A percentile compares a stretch with the other conserved stretches of the same genome.
These are phyloP conservation scores for Pyrrhoderma lamaoense DNA, from an alignment of 1,284 basidiomycete species.

Conservation along the genomic window DNA sequence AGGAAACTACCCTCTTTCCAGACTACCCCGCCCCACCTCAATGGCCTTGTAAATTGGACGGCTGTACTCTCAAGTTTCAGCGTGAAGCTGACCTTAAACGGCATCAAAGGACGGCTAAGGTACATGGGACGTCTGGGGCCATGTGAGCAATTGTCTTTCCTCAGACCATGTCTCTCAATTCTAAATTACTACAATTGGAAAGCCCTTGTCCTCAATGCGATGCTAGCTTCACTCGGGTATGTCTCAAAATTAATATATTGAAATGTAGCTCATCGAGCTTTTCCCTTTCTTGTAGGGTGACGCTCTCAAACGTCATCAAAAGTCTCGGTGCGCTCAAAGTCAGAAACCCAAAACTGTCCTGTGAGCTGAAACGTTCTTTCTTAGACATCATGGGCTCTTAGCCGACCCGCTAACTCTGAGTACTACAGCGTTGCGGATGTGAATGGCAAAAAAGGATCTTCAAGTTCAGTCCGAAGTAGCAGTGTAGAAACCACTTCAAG, in stretches of 20 bases:
- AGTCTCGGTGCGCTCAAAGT: conserved; percentile 46
- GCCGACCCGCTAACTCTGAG: conserved; percentile 40
- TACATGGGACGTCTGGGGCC: conserved; percentile 48
- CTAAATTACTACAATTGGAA: conserved; percentile 18
- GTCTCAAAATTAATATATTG: conserved; percentile 24
- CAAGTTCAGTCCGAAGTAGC: conserved; percentile 21
- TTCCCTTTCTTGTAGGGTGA: conserved; percentile 39
- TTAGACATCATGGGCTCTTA: conserved; percentile 61
- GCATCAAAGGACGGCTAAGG: conserved; percentile 68
- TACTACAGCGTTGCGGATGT: conserved; percentile 24
- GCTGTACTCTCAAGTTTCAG: conserved; percentile 70
- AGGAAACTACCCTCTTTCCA: too few species aligned
- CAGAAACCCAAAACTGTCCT: not conserved
- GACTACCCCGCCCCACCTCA: too few species aligned
- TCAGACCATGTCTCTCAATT: conserved; percentile 18
- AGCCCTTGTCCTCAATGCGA: conserved; percentile 72
- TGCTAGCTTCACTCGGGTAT: conserved; percentile 65
- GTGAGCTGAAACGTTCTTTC: conserved; percentile 9
- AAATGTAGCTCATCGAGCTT: conserved; percentile 14
- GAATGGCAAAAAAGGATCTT: conserved; percentile 30
- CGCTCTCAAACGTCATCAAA: conserved; percentile 54
- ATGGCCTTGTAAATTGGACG: conserved; percentile 72
- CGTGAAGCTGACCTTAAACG: conserved; percentile 71
- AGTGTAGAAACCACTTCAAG: conserved; percentile 6
- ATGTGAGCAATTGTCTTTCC: conserved; percentile 34